Percentiles rank a stretch among this genome's conserved stretches.
Conservation (phyloP, 306 rosid genomes). For the Cucumis hystrix region DNA sequence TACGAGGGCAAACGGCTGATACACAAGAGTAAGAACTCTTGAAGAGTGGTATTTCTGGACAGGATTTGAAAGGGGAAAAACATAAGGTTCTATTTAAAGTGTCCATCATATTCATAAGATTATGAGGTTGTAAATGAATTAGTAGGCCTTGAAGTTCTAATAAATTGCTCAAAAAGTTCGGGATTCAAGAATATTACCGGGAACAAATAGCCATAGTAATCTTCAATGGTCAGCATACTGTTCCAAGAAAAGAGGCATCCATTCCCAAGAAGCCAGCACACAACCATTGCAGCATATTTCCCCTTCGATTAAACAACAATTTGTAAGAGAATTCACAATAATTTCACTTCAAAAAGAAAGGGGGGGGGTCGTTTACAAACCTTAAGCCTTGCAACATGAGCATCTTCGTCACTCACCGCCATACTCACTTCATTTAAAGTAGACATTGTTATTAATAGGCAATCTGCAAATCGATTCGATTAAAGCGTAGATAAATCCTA, state of each 20-base stretch:
- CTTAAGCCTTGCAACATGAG: slow-evolving; percentile 32
- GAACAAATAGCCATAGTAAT: slow-evolving; percentile 60
- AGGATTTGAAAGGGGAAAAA: not conserved
- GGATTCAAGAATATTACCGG: slow-evolving; percentile 35
- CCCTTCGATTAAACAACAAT: slow-evolving; percentile 33
- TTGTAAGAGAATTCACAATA: not conserved
- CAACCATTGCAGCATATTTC: slow-evolving; percentile 33
- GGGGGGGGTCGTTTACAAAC: slow-evolving; percentile 18
- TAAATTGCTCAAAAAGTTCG: too few relatives aligned
- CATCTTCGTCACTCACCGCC: slow-evolving; percentile 18
- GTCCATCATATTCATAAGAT: too few relatives aligned
- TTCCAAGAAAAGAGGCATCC: slow-evolving; percentile 86
- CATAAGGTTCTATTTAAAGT: too few relatives aligned
- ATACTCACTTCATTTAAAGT: slow-evolving; percentile 16
- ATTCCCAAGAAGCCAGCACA: slow-evolving; percentile 88
- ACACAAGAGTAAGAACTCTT: slow-evolving; percentile 70
- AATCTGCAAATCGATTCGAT: not conserved
- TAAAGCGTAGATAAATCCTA: not conserved
- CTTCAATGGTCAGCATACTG: slow-evolving; percentile 81
- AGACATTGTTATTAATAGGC: not conserved
- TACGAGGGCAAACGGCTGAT: slow-evolving; percentile 78
- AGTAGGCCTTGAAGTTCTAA: too few relatives aligned
- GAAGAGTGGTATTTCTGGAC: slow-evolving; percentile 67
- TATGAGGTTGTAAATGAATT: too few relatives aligned
- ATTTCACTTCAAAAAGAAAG: not conserved